Evolutionary conservation across 148 eudicot genomes (phyloP).

Genomic region (Beta vulgaris): DNA sequence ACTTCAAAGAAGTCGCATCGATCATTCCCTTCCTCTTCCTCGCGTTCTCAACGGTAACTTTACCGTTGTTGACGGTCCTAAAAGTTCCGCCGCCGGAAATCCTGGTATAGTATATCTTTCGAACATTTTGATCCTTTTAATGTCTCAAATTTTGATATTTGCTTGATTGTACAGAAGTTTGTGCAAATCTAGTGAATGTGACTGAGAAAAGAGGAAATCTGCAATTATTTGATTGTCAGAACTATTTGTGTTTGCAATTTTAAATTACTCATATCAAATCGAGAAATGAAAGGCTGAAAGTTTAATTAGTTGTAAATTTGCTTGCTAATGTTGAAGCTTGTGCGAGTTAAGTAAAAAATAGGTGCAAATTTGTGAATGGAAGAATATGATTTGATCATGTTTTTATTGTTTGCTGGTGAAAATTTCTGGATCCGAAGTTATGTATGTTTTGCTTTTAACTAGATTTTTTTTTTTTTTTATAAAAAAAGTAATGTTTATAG

Average conservation of each 20-base stretch:
- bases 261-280: too few species aligned
- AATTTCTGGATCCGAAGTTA: conserved; percentile 10
- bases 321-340: not conserved
- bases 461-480: not conserved
- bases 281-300: too few species aligned
- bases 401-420: not conserved
- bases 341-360: not conserved
- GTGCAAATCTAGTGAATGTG: not conserved
- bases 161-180: not conserved
- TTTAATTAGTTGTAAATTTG: not conserved
- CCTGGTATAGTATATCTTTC: conserved; percentile 74
- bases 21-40: conserved; percentile 77
- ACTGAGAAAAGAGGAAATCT: not conserved
- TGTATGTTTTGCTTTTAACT: not conserved
- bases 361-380: not conserved
- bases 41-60: conserved; percentile 59
- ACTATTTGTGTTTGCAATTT: too few species aligned
- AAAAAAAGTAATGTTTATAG: too few species aligned
- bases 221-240: not conserved
- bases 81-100: conserved; percentile 91
- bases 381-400: not conserved
- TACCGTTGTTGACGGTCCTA: conserved; percentile 72
- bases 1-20: conserved; percentile 84
- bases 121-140: not conserved
- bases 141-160: not conserved